These are phyloP conservation scores for Guyanaporus albipodus DNA, from an alignment of 768 basidiomycete genomes.

Conservation along the genomic window DNA sequence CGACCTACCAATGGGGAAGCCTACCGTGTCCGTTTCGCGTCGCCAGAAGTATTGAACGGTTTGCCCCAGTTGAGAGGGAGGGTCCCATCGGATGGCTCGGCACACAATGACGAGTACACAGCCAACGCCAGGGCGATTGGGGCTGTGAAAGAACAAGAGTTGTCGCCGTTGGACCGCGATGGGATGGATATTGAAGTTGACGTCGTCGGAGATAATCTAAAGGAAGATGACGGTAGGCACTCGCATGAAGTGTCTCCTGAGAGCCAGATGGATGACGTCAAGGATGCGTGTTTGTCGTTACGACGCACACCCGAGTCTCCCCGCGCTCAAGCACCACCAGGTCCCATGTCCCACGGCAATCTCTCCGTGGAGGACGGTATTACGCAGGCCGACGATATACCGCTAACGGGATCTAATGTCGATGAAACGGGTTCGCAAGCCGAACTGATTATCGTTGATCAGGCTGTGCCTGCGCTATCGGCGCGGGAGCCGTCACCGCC, in stretches of 20 bases:
- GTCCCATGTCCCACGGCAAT: neutral
- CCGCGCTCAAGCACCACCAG: neutral
- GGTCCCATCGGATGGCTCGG: neutral
- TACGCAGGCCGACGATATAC: neutral
- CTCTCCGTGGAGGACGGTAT: neutral
- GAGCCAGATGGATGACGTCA: neutral
- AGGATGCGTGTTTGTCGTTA: neutral
- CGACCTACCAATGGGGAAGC: constrained; percentile 12
- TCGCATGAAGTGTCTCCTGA: neutral
- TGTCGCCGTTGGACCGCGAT: constrained; percentile 1
- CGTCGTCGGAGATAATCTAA: constrained; percentile 2
- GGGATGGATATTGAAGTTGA: constrained; percentile 23
- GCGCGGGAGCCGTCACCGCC: constrained; percentile 26
- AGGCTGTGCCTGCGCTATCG: constrained; percentile 6
- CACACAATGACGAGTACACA: neutral
- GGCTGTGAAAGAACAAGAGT: neutral
- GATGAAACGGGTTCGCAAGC: constrained; percentile 2
- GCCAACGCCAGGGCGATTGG: neutral
- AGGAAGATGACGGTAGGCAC: neutral
- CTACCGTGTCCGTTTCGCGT: constrained; percentile 28
- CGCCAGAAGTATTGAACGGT: constrained; percentile 26
- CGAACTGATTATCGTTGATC: constrained; percentile 10
- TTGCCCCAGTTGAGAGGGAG: constrained; percentile 11
- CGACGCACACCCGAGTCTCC: neutral
- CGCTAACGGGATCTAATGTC: neutral